Percentiles rank a stretch among this genome's conserved stretches.
These are phyloP conservation scores for Cerioporus squamosus DNA, from an alignment of 1,284 basidiomycete species.

Conservation along the genomic window DNA sequence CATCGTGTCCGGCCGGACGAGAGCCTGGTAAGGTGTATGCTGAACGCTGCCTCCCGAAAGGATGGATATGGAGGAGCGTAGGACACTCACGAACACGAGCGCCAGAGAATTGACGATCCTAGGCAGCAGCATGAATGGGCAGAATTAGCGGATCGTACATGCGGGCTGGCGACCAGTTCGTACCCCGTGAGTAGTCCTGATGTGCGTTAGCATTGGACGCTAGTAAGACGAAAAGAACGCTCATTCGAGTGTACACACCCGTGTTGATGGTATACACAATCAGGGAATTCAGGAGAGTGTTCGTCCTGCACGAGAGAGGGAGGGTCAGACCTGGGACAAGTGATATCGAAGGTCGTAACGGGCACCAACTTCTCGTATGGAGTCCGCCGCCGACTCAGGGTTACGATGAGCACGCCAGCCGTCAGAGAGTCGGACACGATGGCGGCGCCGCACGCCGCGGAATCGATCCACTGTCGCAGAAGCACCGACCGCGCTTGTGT, in stretches of 20 bases:
- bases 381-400: slow-evolving; percentile 1
- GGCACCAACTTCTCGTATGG: not conserved
- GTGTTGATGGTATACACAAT: slow-evolving; percentile 10
- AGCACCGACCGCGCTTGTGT: too few species aligned
- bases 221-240: not conserved
- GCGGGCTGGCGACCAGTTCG: not conserved
- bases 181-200: slow-evolving; percentile 8
- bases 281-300: slow-evolving; percentile 3
- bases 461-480: slow-evolving; percentile 10
- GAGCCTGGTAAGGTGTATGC: not conserved
- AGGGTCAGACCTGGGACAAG: too few species aligned
- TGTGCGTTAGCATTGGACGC: not conserved
- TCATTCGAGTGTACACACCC: not conserved
- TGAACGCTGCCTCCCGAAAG: not conserved
- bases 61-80: not conserved
- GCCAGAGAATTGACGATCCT: not conserved
- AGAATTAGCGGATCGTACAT: not conserved
- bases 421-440: slow-evolving; percentile 4
- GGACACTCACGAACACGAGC: not conserved
- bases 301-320: not conserved
- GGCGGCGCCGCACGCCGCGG: slow-evolving; percentile 2
- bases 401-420: slow-evolving; percentile 2
- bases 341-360: not conserved
- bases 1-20: not conserved
- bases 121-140: not conserved